Evolutionary conservation across 2,329 filamentous ascomycete species (phyloP).

Genomic region (Diaporthe citriasiana): DNA sequence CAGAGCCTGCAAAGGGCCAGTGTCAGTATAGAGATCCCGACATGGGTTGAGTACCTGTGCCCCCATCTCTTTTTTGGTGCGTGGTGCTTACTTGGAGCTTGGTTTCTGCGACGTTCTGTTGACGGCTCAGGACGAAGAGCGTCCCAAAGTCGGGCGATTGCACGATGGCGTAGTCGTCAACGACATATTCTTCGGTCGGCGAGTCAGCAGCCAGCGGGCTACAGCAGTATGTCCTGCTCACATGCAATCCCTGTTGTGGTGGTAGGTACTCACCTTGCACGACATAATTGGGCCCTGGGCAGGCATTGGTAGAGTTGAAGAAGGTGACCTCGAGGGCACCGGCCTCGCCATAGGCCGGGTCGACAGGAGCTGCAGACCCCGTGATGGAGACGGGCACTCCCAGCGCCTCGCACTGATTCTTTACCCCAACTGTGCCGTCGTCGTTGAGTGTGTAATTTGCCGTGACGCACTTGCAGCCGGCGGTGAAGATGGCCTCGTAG

Average conservation of each 20-base stretch:
- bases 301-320: conserved; percentile 38
- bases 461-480: conserved; percentile 43
- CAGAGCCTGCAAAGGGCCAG: conserved; percentile 22
- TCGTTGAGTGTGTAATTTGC: conserved; percentile 44
- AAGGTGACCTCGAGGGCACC: conserved; percentile 44
- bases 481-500: conserved; percentile 42
- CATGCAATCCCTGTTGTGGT: too few species aligned
- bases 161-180: conserved; percentile 44
- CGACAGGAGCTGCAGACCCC: conserved; percentile 41
- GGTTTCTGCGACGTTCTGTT: conserved; percentile 41
- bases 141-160: conserved; percentile 43
- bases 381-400: conserved; percentile 41
- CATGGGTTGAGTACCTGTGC: too few species aligned
- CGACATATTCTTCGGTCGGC: conserved; percentile 41
- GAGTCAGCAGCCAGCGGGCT: not conserved
- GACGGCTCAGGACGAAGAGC: conserved; percentile 44
- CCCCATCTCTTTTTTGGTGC: not conserved
- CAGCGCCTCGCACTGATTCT: conserved; percentile 43
- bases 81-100: conserved; percentile 42
- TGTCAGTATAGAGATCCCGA: not conserved
- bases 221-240: too few species aligned
- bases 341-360: conserved; percentile 42
- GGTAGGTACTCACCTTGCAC: conserved; percentile 44
- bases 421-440: conserved; percentile 44
- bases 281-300: conserved; percentile 45